Conservation (phyloP, 176 grass and related monocot genomes). For the Oryza brachyantha region DNA sequence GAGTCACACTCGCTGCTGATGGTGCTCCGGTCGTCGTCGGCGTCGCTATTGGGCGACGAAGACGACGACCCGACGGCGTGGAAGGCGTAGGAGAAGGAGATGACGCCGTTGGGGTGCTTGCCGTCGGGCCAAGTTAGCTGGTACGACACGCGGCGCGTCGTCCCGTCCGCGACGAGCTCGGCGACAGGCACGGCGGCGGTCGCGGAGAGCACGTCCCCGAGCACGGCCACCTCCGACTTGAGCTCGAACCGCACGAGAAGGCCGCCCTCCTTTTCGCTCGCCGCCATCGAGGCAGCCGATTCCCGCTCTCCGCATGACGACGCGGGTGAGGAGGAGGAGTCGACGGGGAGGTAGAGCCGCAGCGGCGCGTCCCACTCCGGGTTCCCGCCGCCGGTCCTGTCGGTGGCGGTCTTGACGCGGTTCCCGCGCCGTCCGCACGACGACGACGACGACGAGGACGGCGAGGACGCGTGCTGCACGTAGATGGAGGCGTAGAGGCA, state of each 20-base stretch:
- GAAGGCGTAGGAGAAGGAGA: constrained; percentile 59
- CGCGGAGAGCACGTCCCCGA: constrained; percentile 48
- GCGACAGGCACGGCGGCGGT: constrained; percentile 44
- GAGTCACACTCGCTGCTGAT: neutral
- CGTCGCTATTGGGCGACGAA: neutral
- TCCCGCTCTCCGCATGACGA: neutral
- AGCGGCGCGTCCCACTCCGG: constrained; percentile 71
- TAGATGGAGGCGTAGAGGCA: constrained; percentile 60
- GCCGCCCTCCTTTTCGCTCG: neutral
- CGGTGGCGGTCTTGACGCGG: constrained; percentile 53
- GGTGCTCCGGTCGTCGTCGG: neutral
- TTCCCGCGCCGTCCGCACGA: neutral
- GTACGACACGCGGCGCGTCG: constrained; percentile 43
- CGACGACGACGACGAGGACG: neutral
- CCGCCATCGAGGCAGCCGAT: no score
- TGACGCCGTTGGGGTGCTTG: constrained; percentile 45
- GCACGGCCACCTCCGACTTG: constrained; percentile 49
- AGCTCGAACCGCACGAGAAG: constrained; percentile 52
- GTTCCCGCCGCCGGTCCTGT: constrained; percentile 40
- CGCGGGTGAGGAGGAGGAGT: neutral
- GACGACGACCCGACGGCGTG: neutral
- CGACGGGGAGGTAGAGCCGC: constrained; percentile 32
- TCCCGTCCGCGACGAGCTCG: constrained; percentile 45
- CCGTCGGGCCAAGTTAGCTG: constrained; percentile 36
- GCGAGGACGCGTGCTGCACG: constrained; percentile 2